Percentiles rank a stretch among this genome's conserved stretches.
phyloP scores from a whole-genome alignment of 1,284 basidiomycete species.

The Peniophora sp. region DNA sequence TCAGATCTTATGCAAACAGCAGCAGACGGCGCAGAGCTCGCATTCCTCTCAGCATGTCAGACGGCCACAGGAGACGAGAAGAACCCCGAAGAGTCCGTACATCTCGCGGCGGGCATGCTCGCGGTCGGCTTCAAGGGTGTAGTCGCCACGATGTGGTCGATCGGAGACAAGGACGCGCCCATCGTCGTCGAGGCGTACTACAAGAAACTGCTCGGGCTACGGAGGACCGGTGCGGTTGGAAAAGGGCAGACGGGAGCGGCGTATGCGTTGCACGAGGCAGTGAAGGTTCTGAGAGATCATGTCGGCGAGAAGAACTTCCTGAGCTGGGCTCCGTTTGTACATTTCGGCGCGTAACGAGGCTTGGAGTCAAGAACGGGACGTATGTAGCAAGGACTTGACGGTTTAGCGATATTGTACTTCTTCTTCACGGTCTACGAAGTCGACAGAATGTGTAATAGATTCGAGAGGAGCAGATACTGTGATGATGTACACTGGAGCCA shows the following conservation, averaged over 20 bases:
- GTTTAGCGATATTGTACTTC: too few relatives aligned
- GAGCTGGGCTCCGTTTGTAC: not conserved
- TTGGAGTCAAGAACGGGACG: too few relatives aligned
- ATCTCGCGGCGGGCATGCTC: not conserved
- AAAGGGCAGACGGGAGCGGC: not conserved
- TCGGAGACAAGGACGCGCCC: not conserved
- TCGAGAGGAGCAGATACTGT: too few relatives aligned
- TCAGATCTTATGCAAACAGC: not conserved
- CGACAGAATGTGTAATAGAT: too few relatives aligned
- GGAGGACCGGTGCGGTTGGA: not conserved
- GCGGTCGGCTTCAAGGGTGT: not conserved
- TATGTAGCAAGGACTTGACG: too few relatives aligned
- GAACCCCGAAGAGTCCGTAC: not conserved
- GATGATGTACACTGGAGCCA: too few relatives aligned
- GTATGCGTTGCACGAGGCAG: not conserved
- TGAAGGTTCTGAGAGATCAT: not conserved
- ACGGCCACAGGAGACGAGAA: not conserved
- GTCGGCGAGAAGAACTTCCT: not conserved
- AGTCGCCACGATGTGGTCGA: not conserved
- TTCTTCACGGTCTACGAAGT: too few relatives aligned
- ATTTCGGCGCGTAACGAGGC: not conserved
- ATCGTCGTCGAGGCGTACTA: too few relatives aligned
- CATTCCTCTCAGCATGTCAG: not conserved
- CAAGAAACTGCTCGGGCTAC: too few relatives aligned
- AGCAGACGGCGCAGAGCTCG: not conserved